Conservation (phyloP, 1,139 yeast genomes). For the Meyerozyma smithsonii region DNA sequence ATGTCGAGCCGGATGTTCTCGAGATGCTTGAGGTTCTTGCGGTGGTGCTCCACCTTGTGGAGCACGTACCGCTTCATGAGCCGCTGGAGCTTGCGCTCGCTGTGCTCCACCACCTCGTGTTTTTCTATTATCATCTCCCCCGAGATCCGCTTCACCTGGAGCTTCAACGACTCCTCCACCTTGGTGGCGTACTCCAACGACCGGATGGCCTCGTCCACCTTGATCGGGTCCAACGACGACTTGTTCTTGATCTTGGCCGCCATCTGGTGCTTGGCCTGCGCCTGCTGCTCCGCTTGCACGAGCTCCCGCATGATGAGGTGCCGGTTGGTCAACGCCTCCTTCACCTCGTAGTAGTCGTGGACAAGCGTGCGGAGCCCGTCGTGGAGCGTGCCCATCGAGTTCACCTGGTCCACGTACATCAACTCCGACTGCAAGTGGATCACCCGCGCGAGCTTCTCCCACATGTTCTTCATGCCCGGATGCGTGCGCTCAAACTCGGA, state of each 20-base stretch:
- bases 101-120: slow-evolving; percentile 47
- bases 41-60: slow-evolving; percentile 78
- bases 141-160: slow-evolving; percentile 77
- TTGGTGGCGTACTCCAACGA: slow-evolving; percentile 77
- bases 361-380: slow-evolving; percentile 66
- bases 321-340: slow-evolving; percentile 89
- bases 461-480: slow-evolving; percentile 74
- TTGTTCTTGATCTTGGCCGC: slow-evolving; percentile 75
- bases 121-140: slow-evolving; percentile 81
- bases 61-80: slow-evolving; percentile 59
- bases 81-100: slow-evolving; percentile 51
- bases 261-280: slow-evolving; percentile 64
- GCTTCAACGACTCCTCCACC: slow-evolving; percentile 66
- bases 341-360: slow-evolving; percentile 79
- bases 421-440: slow-evolving; percentile 71
- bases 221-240: slow-evolving; percentile 75
- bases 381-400: slow-evolving; percentile 70
- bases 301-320: slow-evolving; percentile 90
- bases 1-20: slow-evolving; percentile 73
- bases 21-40: slow-evolving; percentile 71
- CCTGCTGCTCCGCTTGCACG: slow-evolving; percentile 68
- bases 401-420: slow-evolving; percentile 66
- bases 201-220: slow-evolving; percentile 85
- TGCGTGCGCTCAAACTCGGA: slow-evolving; percentile 45
- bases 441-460: slow-evolving; percentile 74